Evolutionary conservation across 139 green algal species (phyloP), one percentile per base, ranked within the genome.

Genomic region (Ettlia oleoabundans): DNA sequence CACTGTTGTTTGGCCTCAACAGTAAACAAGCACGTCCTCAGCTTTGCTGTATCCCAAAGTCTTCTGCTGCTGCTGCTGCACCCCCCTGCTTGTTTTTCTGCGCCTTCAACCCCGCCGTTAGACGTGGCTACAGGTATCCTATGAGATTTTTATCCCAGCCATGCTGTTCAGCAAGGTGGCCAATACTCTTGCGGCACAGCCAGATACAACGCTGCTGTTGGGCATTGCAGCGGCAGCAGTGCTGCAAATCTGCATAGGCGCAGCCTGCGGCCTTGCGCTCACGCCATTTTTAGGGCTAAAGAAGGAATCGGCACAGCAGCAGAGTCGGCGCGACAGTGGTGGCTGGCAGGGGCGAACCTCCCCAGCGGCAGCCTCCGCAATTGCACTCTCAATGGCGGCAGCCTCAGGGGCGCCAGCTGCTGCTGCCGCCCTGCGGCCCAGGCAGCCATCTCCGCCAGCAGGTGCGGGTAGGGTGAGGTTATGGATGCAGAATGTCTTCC

Each of bases 151-250:
- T 43, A 89, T 94, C 47, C 91, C 91, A 24, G 86, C 72, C 68
- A 92, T 93, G 84, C 84, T 94, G 24, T 93, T 93, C 76, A 85
- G 77, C 47, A 91, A 91, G 74, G 88, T 92, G 51, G 85, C 86
- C 2, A 72, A 71, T n/a, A 93, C 88, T 28, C 62, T 93, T 28
- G 63, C 82, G 0, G 41, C 65, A 18, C 41, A 70, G 21, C 79
- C 80, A 2, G 42, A 84, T 68, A 19, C 35, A 2, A 51, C 66
- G 22, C 78, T 92, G 55, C 67, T 88, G 58, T 10, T 84, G 24
- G 73, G 58, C 62, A 83, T 86, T 24, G 80, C 75, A 0, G 75
- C 75, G 33, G 30, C 30, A 4, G 41, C 63, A 32, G 72, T 85
- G 15, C 42, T 64, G 2, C 84, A 88, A 53, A 84, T 86, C 35